Evolutionary conservation across 2,329 filamentous ascomycete species (phyloP).

Genomic region (Penicillium hordei): DNA sequence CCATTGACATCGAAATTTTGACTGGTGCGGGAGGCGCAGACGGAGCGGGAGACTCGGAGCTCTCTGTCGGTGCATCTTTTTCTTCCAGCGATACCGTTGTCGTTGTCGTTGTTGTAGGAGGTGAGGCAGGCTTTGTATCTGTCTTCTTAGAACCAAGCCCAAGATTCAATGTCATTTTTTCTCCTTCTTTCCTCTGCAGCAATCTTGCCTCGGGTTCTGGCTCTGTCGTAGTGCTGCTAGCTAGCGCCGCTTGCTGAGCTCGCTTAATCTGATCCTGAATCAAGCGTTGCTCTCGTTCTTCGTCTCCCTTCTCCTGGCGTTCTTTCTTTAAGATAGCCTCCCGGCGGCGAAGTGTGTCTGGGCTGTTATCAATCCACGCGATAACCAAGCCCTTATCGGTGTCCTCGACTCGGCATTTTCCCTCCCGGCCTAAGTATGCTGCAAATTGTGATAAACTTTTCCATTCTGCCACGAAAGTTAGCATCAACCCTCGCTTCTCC

Average conservation of each 20-base stretch:
- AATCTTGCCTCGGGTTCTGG: slow-evolving; percentile 44
- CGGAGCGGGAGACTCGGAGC: slow-evolving; percentile 18
- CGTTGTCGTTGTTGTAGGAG: slow-evolving; percentile 3
- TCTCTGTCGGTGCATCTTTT: slow-evolving; percentile 14
- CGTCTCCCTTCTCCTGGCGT: slow-evolving; percentile 83
- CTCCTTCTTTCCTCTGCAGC: slow-evolving; percentile 63
- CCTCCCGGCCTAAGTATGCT: slow-evolving; percentile 80
- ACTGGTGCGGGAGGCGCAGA: slow-evolving; percentile 22
- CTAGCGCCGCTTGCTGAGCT: slow-evolving; percentile 61
- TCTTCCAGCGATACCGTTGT: slow-evolving; percentile 16
- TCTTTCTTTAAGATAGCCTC: slow-evolving; percentile 83
- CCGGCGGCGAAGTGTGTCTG: slow-evolving; percentile 75
- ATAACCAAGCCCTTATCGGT: slow-evolving; percentile 80
- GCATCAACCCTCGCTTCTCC: neutral
- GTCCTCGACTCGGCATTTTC: slow-evolving; percentile 87
- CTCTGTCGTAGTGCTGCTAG: slow-evolving; percentile 39
- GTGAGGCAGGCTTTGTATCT: slow-evolving; percentile 26
- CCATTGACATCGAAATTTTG: slow-evolving; percentile 64
- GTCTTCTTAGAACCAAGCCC: slow-evolving; percentile 42
- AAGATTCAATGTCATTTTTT: slow-evolving; percentile 73
- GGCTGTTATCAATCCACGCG: slow-evolving; percentile 87
- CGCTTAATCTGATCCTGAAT: slow-evolving; percentile 80
- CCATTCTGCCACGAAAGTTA: slow-evolving; percentile 58
- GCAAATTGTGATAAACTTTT: slow-evolving; percentile 84
- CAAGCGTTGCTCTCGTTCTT: slow-evolving; percentile 80